Evolutionary conservation across 139 green algal species (phyloP).

Genomic region (Diplosphaera chodatii): DNA sequence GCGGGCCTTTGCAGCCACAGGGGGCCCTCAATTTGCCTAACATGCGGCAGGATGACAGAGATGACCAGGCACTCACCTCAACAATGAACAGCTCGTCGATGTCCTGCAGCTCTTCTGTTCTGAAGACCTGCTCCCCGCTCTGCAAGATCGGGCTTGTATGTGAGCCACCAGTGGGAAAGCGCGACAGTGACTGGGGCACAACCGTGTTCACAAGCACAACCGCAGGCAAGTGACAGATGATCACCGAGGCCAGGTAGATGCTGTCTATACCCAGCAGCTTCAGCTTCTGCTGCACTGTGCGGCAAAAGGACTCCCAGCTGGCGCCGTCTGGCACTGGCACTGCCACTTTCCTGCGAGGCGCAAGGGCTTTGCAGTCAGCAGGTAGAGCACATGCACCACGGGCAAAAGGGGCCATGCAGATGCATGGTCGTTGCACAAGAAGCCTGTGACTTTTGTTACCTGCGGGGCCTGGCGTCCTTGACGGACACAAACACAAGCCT

Average conservation of each 20-base stretch:
- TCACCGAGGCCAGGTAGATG: conserved; percentile 62
- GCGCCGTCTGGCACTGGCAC: conserved; percentile 68
- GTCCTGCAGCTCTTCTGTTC: conserved; percentile 75
- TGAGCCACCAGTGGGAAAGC: no score
- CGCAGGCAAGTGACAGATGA: not conserved
- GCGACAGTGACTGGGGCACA: no score
- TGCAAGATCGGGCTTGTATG: no score
- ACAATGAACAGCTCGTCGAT: conserved; percentile 82
- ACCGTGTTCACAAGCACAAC: no score
- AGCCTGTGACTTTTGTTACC: conserved; percentile 10
- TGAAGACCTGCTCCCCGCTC: conserved; percentile 62
- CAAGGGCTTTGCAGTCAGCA: not conserved
- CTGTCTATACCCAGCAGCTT: conserved; percentile 58
- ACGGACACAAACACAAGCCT: conserved; percentile 78
- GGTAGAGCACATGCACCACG: not conserved
- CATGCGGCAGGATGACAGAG: not conserved
- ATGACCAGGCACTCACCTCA: conserved; percentile 35
- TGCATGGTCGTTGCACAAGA: no score
- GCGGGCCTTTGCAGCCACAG: no score
- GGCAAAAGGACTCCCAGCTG: conserved; percentile 60
- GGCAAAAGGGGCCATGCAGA: no score
- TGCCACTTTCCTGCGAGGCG: conserved; percentile 69
- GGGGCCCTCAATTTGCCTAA: no score
- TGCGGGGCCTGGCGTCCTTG: conserved; percentile 60
- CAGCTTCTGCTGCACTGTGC: conserved; percentile 60